Conservation (phyloP, 2,329 filamentous ascomycete species). For the Hymenoscyphus repandus region DNA sequence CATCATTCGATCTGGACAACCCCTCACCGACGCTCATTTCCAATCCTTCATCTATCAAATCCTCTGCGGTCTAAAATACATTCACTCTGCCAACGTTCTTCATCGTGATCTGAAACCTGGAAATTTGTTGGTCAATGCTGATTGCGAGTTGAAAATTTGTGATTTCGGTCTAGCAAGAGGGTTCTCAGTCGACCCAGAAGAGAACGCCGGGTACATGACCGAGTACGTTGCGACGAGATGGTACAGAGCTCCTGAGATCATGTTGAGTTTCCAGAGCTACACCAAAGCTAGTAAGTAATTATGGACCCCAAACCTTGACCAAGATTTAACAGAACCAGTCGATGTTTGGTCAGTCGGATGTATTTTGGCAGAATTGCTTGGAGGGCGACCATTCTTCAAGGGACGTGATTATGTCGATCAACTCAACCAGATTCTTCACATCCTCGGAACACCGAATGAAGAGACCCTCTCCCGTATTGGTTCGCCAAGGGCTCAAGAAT, state of each 20-base stretch:
- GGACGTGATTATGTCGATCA: slow-evolving; percentile 98
- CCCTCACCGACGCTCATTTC: slow-evolving; percentile 96
- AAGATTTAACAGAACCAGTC: slow-evolving; percentile 50
- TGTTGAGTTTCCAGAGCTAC: slow-evolving; percentile 98
- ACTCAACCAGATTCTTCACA: slow-evolving; percentile 98
- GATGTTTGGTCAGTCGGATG: slow-evolving; percentile 99
- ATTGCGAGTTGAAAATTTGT: slow-evolving; percentile 98
- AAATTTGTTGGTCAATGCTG: slow-evolving; percentile 95
- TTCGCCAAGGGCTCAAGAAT: slow-evolving; percentile 92
- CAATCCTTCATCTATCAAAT: slow-evolving; percentile 99
- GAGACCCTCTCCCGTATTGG: slow-evolving; percentile 91
- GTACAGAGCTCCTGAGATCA: slow-evolving; percentile 98
- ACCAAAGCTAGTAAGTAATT: slow-evolving; percentile 95
- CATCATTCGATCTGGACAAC: slow-evolving; percentile 95
- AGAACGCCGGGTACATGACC: slow-evolving; percentile 99
- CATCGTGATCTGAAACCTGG: slow-evolving; percentile 97
- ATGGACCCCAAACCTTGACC: background rate
- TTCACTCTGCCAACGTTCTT: slow-evolving; percentile 95
- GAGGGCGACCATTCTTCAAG: slow-evolving; percentile 97
- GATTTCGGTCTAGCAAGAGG: slow-evolving; percentile 96
- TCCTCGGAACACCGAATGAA: slow-evolving; percentile 93
- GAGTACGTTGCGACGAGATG: slow-evolving; percentile 98
- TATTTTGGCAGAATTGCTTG: slow-evolving; percentile 92
- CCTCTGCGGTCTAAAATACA: slow-evolving; percentile 96
- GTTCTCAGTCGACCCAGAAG: slow-evolving; percentile 94